Conservation (phyloP, 2,329 filamentous ascomycete genomes). For the Alternaria rosae region DNA sequence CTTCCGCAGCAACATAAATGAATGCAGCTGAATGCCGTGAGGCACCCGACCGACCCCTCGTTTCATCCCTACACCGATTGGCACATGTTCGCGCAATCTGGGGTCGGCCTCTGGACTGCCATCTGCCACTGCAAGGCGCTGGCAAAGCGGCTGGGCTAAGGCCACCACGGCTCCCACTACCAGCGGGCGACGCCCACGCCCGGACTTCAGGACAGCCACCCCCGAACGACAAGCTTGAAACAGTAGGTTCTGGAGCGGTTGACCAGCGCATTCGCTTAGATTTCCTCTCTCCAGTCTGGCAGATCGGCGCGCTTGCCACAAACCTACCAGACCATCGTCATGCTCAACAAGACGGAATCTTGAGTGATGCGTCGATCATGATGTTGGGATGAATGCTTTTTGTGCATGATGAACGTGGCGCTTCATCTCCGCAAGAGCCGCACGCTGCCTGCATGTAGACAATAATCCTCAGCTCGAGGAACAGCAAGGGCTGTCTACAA, state of each 20-base stretch:
- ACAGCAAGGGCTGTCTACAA: conserved; percentile 8
- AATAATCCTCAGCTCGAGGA: conserved; percentile 17
- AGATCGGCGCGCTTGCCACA: conserved; percentile 12
- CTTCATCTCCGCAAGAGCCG: conserved; percentile 19
- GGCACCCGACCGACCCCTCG: conserved; percentile 19
- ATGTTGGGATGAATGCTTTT: conserved; percentile 21
- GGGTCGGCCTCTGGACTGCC: conserved; percentile 9
- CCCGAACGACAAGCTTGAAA: conserved; percentile 5
- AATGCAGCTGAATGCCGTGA: conserved; percentile 23
- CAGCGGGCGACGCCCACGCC: conserved; percentile 11
- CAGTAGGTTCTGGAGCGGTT: conserved; percentile 4
- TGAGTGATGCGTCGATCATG: conserved; percentile 22
- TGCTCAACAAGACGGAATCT: conserved; percentile 21
- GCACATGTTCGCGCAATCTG: conserved; percentile 26
- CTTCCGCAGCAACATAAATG: conserved; percentile 35
- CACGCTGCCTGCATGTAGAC: conserved; percentile 3
- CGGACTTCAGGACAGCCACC: conserved; percentile 15
- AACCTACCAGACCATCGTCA: conserved; percentile 19
- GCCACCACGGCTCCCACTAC: conserved; percentile 1
- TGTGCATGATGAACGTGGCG: conserved; percentile 29
- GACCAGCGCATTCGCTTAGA: conserved; percentile 3
- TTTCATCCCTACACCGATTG: conserved; percentile 29
- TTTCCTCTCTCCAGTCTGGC: conserved; percentile 4
- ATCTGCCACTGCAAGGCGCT: conserved; percentile 10
- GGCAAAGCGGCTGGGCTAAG: neutral